phyloP scores from a whole-genome alignment of 495 filamentous ascomycete species.

The Astrocystis sublimbata region DNA sequence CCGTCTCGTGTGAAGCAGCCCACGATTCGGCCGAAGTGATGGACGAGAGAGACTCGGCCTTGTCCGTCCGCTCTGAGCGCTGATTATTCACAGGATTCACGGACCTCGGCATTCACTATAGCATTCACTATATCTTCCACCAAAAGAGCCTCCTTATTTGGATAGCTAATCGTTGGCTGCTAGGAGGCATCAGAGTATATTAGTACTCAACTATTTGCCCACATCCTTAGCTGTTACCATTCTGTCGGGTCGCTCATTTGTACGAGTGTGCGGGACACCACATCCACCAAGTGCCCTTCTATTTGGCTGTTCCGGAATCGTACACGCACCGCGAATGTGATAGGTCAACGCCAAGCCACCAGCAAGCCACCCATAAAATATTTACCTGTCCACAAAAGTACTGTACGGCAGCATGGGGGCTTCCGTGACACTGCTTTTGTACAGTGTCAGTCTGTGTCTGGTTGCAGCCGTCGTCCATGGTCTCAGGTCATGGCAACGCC shows the following conservation, averaged over 20 bases:
- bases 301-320: neutral
- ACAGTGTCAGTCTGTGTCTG: constrained; percentile 1
- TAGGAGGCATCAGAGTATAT: too few species aligned
- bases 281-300: neutral
- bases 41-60: neutral
- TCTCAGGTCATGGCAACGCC: constrained; percentile 22
- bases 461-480: neutral
- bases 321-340: neutral
- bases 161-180: neutral
- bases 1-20: neutral
- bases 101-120: neutral
- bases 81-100: neutral
- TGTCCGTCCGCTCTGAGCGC: neutral
- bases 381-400: neutral
- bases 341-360: constrained; percentile 1
- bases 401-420: constrained; percentile 1
- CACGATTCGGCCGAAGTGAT: neutral
- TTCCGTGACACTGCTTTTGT: constrained; percentile 2
- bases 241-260: constrained; percentile 4
- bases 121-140: neutral
- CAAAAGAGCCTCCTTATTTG: neutral
- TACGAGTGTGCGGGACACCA: neutral
- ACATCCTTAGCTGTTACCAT: constrained; percentile 1
- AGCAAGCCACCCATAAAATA: neutral
- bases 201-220: neutral